A percentile compares a stretch with the other conserved stretches of the same genome.
Evolutionary conservation across 352 stramenopile species (phyloP).

Genomic region (Phytophthora colocasiae): DNA sequence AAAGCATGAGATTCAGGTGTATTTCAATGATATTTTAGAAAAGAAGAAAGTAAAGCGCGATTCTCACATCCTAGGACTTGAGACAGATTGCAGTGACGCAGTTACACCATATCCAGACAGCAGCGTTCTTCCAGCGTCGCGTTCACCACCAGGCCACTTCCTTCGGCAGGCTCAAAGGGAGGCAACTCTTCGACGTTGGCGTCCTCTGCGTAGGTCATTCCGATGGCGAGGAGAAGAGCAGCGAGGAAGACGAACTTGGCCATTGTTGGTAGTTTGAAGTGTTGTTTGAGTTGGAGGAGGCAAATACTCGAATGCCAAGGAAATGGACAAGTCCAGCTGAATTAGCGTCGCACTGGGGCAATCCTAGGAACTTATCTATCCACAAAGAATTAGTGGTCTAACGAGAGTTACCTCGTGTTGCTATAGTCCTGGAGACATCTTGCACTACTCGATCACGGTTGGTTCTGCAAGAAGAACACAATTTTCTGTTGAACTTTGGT

Average conservation of each 20-base stretch:
- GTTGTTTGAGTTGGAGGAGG: conserved; percentile 13
- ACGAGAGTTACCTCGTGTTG: too few relatives aligned
- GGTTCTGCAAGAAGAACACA: too few relatives aligned
- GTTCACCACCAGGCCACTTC: conserved; percentile 7
- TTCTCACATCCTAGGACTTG: not conserved
- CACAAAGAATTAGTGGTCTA: too few relatives aligned
- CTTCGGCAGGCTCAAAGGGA: conserved; percentile 1
- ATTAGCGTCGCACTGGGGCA: not conserved
- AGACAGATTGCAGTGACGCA: not conserved
- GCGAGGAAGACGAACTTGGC: conserved; percentile 27
- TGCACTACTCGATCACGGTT: too few relatives aligned
- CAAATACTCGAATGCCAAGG: conserved; percentile 16
- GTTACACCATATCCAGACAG: conserved; percentile 15
- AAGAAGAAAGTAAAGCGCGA: not conserved
- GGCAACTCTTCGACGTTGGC: not conserved
- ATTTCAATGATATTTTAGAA: not conserved
- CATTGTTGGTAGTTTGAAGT: not conserved
- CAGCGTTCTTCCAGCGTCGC: conserved; percentile 29
- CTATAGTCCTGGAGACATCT: too few relatives aligned
- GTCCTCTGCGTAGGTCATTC: conserved; percentile 5
- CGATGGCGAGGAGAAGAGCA: conserved; percentile 20
- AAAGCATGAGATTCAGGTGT: too few relatives aligned
- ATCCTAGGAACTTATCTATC: not conserved
- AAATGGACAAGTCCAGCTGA: too few relatives aligned
- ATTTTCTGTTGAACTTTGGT: too few relatives aligned